These are phyloP conservation scores for Camptophora hylomeconis DNA, from an alignment of 2,329 filamentous ascomycete species.

Conservation along the genomic window DNA sequence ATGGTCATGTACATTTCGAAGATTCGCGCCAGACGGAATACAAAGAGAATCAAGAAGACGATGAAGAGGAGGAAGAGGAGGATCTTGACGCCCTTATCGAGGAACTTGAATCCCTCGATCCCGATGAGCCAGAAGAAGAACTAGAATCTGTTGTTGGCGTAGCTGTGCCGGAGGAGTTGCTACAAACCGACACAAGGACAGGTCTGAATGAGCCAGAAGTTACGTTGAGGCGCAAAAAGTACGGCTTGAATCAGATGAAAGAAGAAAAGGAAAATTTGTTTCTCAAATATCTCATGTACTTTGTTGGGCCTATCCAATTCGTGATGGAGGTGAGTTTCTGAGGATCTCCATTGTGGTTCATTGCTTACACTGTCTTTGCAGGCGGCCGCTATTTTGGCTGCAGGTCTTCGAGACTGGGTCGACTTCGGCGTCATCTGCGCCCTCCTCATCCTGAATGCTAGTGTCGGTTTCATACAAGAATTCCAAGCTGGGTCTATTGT, in stretches of 20 bases:
- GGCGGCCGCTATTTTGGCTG: slow-evolving; percentile 66
- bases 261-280: slow-evolving; percentile 78
- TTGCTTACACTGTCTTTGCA: slow-evolving; percentile 20
- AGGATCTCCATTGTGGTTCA: too few relatives aligned
- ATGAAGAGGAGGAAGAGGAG: slow-evolving; percentile 63
- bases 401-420: slow-evolving; percentile 77
- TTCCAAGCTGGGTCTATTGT: slow-evolving; percentile 83
- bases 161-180: slow-evolving; percentile 57
- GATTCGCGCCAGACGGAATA: too few relatives aligned
- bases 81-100: slow-evolving; percentile 79
- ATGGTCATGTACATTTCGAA: too few relatives aligned
- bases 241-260: slow-evolving; percentile 79
- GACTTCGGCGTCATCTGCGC: slow-evolving; percentile 86
- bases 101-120: slow-evolving; percentile 71
- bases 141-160: slow-evolving; percentile 42
- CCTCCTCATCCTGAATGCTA: slow-evolving; percentile 70
- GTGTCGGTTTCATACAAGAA: slow-evolving; percentile 79
- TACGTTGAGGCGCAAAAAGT: slow-evolving; percentile 49
- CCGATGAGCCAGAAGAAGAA: slow-evolving; percentile 50
- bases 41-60: too few relatives aligned
- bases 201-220: slow-evolving; percentile 66
- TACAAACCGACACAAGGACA: slow-evolving; percentile 60
- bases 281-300: slow-evolving; percentile 71
- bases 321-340: slow-evolving; percentile 65
- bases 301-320: slow-evolving; percentile 81